Percentiles rank a stretch among this genome's conserved stretches.
These are phyloP conservation scores for Diphasiastrum complanatum DNA, from an alignment of 83 land plant species.

Conservation along the genomic window DNA sequence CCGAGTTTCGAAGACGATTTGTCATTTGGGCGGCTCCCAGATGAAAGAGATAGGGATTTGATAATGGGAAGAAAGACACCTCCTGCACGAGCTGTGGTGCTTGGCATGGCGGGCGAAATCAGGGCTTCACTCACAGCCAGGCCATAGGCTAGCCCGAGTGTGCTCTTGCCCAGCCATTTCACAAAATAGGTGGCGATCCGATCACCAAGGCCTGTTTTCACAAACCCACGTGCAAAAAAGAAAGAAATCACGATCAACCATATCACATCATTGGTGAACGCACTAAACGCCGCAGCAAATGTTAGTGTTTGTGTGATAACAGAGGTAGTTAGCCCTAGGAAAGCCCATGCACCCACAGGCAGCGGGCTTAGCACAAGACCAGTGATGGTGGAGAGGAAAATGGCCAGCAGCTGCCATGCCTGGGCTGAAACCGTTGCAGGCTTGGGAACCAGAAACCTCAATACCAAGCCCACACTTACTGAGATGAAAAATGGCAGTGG, in stretches of 20 bases:
- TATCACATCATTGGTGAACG: conserved; percentile 93
- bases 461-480: conserved; percentile 57
- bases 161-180: conserved; percentile 90
- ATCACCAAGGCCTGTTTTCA: conserved; percentile 94
- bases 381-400: conserved; percentile 89
- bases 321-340: conserved; percentile 67
- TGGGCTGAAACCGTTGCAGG: conserved; percentile 63
- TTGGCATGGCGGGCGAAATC: conserved; percentile 99
- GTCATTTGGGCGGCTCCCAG: conserved; percentile 73
- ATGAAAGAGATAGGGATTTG: conserved; percentile 69
- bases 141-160: conserved; percentile 93
- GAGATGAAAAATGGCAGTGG: conserved; percentile 65
- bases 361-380: conserved; percentile 84
- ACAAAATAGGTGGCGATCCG: conserved; percentile 92
- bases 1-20: conserved; percentile 73
- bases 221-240: conserved; percentile 98
- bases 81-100: conserved; percentile 97
- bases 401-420: conserved; percentile 93
- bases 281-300: conserved; percentile 73
- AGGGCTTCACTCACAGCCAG: conserved; percentile 75
- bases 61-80: conserved; percentile 97
- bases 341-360: conserved; percentile 98
- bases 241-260: conserved; percentile 98
- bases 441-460: conserved; percentile 65
- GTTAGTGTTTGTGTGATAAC: conserved; percentile 62